Base-by-base conservation (phyloP, 768 basidiomycete species). In the Daedalea quercina region DNA sequence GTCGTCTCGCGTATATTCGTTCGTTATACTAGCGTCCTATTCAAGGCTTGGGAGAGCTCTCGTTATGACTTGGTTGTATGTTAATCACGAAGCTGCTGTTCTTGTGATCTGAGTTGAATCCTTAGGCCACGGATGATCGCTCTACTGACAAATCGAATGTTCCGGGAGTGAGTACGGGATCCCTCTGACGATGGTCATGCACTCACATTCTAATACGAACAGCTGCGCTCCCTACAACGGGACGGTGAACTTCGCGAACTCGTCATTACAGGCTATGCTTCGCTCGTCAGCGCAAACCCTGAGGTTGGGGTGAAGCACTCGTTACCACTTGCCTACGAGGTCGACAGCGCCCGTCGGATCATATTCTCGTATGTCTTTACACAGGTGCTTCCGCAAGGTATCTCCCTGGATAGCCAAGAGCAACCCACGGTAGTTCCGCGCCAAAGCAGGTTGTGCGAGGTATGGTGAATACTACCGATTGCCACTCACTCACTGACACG, bases 241-340 rank as follows among this genome's bases (percentile, higher is more conserved):
- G 67, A 67, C 19, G 58, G 59, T 0, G 84, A 86, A 52, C 69
- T 90, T 37, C 80, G 86, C 13, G 85, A 90, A 54, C 71, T 90
- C 15, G 83, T 90, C 41, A 87, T 94, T 54, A 78, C 81, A 4
- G 90, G 87, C 1, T 77, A 95, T 7, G 80, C 91, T 0, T 84
- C 92, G 55, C 74, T 95, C 6, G 84, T 95, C 51, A 80, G 77
- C 31, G 80, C 90, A 12, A 95, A 95, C 63, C 84, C 88, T 15
- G 90, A 94, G 62, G 85, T 82, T 59, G 93, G 90, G 4, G 82
- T 94, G 63, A 93, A 92, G 65, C 90, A 94, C 65, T 92, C 87
- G 60, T 78, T 94, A 20, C 72, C 82, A 3, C 73, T 89, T 54
- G 89, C 87, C 1, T 92, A 90, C 59, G 85, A 90, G 60, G 65